These are phyloP conservation scores for Hexamita inflata DNA, from an alignment of 208 protist genomes.

Conservation along the genomic window DNA sequence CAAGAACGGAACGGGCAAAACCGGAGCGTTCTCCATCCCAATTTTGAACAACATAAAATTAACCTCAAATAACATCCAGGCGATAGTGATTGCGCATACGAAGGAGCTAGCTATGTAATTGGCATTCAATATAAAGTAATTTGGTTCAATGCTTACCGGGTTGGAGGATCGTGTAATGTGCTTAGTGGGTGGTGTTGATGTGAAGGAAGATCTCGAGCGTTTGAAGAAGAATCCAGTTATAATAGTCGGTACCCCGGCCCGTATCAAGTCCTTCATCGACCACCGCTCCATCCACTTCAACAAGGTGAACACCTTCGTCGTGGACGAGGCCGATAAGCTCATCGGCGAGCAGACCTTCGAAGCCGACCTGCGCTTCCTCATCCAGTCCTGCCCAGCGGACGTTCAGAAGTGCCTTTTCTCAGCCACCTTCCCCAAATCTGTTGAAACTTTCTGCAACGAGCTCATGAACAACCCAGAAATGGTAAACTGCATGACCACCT, in stretches of 20 bases:
- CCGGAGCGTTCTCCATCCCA: slow-evolving; percentile 91
- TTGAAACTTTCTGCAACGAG: slow-evolving; percentile 74
- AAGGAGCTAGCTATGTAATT: slow-evolving; percentile 93
- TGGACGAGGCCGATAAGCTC: slow-evolving; percentile 45
- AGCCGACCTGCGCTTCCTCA: slow-evolving; percentile 52
- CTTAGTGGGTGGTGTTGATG: slow-evolving; percentile 42
- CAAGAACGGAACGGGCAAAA: slow-evolving; percentile 99
- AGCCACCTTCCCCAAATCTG: slow-evolving; percentile 86
- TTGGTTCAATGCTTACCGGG: slow-evolving; percentile 60
- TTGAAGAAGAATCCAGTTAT: slow-evolving; percentile 64
- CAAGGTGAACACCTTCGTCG: slow-evolving; percentile 60
- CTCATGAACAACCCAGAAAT: slow-evolving; percentile 77
- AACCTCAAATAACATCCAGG: slow-evolving; percentile 72
- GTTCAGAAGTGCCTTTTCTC: slow-evolving; percentile 90
- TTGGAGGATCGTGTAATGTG: slow-evolving; percentile 56
- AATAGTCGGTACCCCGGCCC: slow-evolving; percentile 93
- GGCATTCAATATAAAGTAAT: slow-evolving; percentile 84
- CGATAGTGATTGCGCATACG: slow-evolving; percentile 86
- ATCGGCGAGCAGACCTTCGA: neutral
- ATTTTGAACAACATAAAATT: slow-evolving; percentile 82
- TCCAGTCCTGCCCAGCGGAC: slow-evolving; percentile 63
- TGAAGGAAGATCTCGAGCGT: slow-evolving; percentile 91
- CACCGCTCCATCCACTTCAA: slow-evolving; percentile 74
- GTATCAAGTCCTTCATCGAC: slow-evolving; percentile 83
- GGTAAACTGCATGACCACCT: slow-evolving; percentile 90